Evolutionary conservation across 2,329 filamentous ascomycete genomes (phyloP).

Genomic region (Gaeumannomyces tritici): DNA sequence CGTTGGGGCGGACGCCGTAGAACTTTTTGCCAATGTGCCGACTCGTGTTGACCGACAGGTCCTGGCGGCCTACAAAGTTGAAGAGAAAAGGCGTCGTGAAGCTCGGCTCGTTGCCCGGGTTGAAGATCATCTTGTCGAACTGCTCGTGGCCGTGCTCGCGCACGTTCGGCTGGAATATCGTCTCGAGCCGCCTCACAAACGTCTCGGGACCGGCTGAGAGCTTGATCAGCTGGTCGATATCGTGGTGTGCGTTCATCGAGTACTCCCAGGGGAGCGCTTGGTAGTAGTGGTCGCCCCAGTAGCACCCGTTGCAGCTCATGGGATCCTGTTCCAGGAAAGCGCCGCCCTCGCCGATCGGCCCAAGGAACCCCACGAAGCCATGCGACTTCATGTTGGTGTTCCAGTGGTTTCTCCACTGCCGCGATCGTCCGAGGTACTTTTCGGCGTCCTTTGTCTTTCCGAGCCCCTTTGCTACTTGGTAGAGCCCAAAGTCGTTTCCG

Average conservation of each 20-base stretch:
- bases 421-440: conserved; percentile 53
- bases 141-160: conserved; percentile 25
- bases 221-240: conserved; percentile 44
- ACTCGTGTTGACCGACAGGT: conserved; percentile 48
- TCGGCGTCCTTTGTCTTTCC: conserved; percentile 34
- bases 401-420: conserved; percentile 67
- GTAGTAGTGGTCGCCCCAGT: conserved; percentile 50
- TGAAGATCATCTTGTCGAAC: conserved; percentile 50
- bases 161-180: conserved; percentile 44
- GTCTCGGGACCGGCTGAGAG: conserved; percentile 42
- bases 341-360: conserved; percentile 42
- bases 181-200: conserved; percentile 50
- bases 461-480: conserved; percentile 50
- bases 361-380: conserved; percentile 56
- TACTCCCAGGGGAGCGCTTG: conserved; percentile 56
- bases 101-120: conserved; percentile 58
- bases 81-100: conserved; percentile 62
- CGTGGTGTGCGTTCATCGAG: conserved; percentile 60
- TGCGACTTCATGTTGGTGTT: conserved; percentile 46
- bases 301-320: conserved; percentile 51
- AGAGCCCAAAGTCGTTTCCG: conserved; percentile 57
- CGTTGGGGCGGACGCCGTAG: conserved; percentile 43
- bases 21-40: conserved; percentile 49
- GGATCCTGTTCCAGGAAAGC: conserved; percentile 45
- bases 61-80: conserved; percentile 55